phyloP scores from a whole-genome alignment of 306 rosid genomes.

The Senna tora region DNA sequence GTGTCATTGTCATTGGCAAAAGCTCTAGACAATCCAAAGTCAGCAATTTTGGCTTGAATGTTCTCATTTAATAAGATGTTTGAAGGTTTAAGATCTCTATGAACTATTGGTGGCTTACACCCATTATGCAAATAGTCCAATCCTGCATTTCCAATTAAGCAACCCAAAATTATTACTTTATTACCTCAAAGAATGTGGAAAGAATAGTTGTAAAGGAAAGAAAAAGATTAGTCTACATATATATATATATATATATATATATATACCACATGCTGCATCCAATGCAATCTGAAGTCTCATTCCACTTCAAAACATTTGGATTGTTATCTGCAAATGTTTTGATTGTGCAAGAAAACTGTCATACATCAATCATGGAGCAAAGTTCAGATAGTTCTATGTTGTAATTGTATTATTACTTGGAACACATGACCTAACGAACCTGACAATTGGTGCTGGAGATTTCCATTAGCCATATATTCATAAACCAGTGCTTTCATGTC shows the following conservation, averaged over 20 bases:
- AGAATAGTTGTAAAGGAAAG: not conserved
- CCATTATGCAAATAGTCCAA: conserved; percentile 47
- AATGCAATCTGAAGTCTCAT: too few species aligned
- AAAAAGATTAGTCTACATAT: too few species aligned
- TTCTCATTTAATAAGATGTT: conserved; percentile 46
- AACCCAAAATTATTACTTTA: not conserved
- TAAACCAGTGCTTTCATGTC: too few species aligned
- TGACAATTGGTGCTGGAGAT: too few species aligned
- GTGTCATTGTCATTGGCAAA: not conserved
- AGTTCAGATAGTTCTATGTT: too few species aligned
- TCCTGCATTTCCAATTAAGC: conserved; percentile 8
- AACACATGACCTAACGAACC: not conserved
- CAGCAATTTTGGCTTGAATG: conserved; percentile 42
- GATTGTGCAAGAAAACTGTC: not conserved
- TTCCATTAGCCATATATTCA: too few species aligned
- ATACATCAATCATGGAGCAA: too few species aligned
- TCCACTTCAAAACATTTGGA: too few species aligned
- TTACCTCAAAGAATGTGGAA: not conserved
- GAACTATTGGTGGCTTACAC: conserved; percentile 51
- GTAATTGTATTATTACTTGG: not conserved
- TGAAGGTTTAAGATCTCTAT: conserved; percentile 47
- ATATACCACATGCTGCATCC: too few species aligned
- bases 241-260: too few species aligned
- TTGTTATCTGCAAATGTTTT: not conserved
- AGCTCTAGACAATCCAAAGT: conserved; percentile 47